Conservation (phyloP, 2,329 filamentous ascomycete species). For the Colletotrichum sp. region DNA sequence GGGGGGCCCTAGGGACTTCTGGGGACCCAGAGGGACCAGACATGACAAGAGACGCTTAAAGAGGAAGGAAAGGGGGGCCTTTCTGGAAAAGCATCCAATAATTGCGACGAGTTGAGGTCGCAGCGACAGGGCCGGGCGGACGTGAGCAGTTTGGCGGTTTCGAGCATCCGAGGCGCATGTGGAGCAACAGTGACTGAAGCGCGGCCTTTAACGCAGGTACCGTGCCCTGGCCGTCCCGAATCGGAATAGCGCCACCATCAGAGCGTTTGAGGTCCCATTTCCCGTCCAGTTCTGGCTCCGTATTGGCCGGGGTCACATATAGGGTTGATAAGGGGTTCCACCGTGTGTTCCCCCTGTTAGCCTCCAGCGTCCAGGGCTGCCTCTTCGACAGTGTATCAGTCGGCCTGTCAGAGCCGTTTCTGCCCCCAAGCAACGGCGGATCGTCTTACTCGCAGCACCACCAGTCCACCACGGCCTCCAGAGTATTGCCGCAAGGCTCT, state of each 20-base stretch:
- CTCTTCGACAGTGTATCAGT: not conserved
- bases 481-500: not conserved
- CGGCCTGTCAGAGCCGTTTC: not conserved
- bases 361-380: not conserved
- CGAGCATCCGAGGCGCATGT: conserved; percentile 2
- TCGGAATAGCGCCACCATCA: conserved; percentile 3
- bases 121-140: not conserved
- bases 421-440: not conserved
- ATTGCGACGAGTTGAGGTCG: not conserved
- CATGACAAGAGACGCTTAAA: not conserved
- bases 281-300: not conserved
- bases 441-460: not conserved
- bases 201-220: conserved; percentile 17
- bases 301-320: conserved; percentile 5
- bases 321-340: not conserved
- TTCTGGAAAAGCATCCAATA: not conserved
- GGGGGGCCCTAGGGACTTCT: not conserved
- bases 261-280: conserved; percentile 18
- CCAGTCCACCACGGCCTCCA: not conserved
- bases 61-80: not conserved
- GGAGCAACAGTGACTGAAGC: conserved; percentile 7
- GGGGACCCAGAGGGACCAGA: not conserved
- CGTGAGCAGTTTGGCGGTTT: conserved; percentile 16
- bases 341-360: not conserved
- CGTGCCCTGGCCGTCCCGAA: not conserved